These are phyloP conservation scores for Suillus fuscotomentosus DNA, from an alignment of 768 basidiomycete genomes.

Conservation along the genomic window DNA sequence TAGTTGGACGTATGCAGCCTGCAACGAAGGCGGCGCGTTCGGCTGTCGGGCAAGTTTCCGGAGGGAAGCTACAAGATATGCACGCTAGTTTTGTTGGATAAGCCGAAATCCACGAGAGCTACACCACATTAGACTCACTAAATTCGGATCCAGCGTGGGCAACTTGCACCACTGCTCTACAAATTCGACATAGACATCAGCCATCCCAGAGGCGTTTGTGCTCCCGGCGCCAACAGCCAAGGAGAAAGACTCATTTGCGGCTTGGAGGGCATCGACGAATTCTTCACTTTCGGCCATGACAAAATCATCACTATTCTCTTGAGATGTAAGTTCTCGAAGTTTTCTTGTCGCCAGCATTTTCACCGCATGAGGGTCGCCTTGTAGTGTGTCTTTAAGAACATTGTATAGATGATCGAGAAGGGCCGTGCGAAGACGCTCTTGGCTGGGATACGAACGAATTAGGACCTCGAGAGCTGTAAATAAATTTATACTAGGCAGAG, in stretches of 20 bases:
- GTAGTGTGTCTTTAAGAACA: conserved; percentile 36
- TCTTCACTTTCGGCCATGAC: conserved; percentile 17
- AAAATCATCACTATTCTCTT: conserved; percentile 16
- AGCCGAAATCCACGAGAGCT: conserved; percentile 15
- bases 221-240: conserved; percentile 26
- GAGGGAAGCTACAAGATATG: conserved; percentile 50
- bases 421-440: conserved; percentile 34
- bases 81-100: conserved; percentile 38
- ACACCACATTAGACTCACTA: conserved; percentile 24
- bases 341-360: conserved; percentile 38
- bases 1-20: conserved; percentile 36
- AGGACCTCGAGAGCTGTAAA: conserved; percentile 42
- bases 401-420: conserved; percentile 45
- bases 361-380: conserved; percentile 37
- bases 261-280: conserved; percentile 28
- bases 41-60: conserved; percentile 30
- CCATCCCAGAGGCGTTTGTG: conserved; percentile 25
- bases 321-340: conserved; percentile 28
- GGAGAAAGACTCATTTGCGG: conserved; percentile 29
- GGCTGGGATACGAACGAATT: conserved; percentile 42
- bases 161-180: conserved; percentile 46
- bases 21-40: conserved; percentile 26
- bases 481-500: conserved; percentile 39
- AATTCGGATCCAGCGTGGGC: conserved; percentile 26
- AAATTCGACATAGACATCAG: conserved; percentile 41